Base-by-base conservation (phyloP, 2,329 filamentous ascomycete species). In the Fusarium subtropicale region DNA sequence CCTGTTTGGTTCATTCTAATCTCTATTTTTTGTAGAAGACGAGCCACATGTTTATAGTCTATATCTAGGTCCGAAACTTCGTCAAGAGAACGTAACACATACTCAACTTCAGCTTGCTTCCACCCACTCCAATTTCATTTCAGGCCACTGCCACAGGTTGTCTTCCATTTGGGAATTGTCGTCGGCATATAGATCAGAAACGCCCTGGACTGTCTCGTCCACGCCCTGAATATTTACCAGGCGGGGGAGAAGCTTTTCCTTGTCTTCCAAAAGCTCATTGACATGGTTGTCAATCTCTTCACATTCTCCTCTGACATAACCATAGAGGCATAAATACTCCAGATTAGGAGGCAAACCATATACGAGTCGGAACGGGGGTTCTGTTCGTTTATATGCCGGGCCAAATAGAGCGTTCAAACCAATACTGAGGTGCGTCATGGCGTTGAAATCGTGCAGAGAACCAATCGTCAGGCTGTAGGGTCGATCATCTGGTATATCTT, bases 261-360 rank as follows among this genome's bases (percentile, higher is more conserved):
- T 66, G 9, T 59, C 38, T 11, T 50, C 38, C 18, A 67, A n/a
- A 3, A 67, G 6, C 15, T 67, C 59, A 22, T 56, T 26, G 4
- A 64, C 10, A 12, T 64, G 62, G 8, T 5, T 13, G 16, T 64
- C 66, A 2, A 69, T 20, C 18, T 54, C 28, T 18, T 33, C 3
- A 5, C 51, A 64, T 9, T 31, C 16, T 2, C 62, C 50, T 11
- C 63, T 60, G 5, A 16, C n/a, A 30, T 65, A 65, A 7, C 44
- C 66, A 18, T 46, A 62, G 4, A 71, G 42, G 26, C 24, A 62
- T 2, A 65, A 5, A 22, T 57, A 60, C 46, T 70, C 34, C 11
- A 71, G 20, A 2, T 15, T 50, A 4, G 36, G 44, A 30, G 57
- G 24, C 4, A 60, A 31, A 3, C 24, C 36, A 59, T 44, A 30